Evolutionary conservation across 2,329 filamentous ascomycete species (phyloP).

Genomic region (Arthrobotrys pseudoclavata): DNA sequence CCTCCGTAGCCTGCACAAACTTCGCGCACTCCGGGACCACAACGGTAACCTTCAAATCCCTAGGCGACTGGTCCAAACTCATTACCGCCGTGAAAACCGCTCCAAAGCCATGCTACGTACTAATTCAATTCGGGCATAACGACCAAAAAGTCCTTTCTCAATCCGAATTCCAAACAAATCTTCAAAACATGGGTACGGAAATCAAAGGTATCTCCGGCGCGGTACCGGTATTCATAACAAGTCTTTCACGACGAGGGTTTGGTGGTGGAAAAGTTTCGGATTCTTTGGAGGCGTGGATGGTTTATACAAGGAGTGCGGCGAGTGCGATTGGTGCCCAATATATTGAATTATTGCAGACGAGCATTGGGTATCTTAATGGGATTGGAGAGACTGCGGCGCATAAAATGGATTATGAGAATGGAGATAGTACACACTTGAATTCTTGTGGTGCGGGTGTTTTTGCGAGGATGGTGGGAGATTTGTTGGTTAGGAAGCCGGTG

Average conservation of each 20-base stretch:
- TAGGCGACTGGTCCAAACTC: conserved; percentile 32
- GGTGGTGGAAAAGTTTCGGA: conserved; percentile 23
- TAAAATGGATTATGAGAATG: conserved; percentile 40
- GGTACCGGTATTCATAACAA: conserved; percentile 17
- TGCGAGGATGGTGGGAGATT: conserved; percentile 35
- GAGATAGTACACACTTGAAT: conserved; percentile 40
- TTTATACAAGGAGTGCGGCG: conserved; percentile 29
- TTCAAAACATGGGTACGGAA: conserved; percentile 36
- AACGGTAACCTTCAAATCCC: conserved; percentile 26
- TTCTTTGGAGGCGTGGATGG: conserved; percentile 34
- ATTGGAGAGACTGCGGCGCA: conserved; percentile 40
- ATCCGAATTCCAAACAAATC: conserved; percentile 29
- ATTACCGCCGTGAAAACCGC: conserved; percentile 31
- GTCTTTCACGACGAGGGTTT: conserved; percentile 22
- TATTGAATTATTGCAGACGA: conserved; percentile 35
- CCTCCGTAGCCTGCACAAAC: conserved; percentile 21
- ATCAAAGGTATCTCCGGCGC: conserved; percentile 28
- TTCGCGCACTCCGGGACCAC: conserved; percentile 34
- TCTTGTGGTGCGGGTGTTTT: conserved; percentile 35
- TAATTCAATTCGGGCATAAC: conserved; percentile 37
- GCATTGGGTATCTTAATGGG: conserved; percentile 36
- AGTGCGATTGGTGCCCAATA: conserved; percentile 38
- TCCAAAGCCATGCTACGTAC: conserved; percentile 25
- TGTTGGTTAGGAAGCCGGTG: conserved; percentile 36
- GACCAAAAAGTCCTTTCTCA: conserved; percentile 28